A percentile compares a stretch with the other conserved stretches of the same genome.
Evolutionary conservation across 2,329 filamentous ascomycete species (phyloP).

Genomic region (Monascus ruber): DNA sequence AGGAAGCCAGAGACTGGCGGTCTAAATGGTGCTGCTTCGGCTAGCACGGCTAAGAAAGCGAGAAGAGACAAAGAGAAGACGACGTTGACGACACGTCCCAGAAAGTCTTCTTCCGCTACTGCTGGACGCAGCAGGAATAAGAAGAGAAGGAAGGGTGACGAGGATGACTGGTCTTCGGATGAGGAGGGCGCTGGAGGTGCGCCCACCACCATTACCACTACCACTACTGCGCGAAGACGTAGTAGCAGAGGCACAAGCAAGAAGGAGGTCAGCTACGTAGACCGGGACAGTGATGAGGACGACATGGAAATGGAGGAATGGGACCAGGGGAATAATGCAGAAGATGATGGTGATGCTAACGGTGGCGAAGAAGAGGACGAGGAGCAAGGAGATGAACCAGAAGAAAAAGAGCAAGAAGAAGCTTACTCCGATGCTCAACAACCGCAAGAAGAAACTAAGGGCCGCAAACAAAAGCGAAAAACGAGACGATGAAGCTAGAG

Average conservation of each 20-base stretch:
- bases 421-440: slow-evolving; percentile 7
- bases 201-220: background rate
- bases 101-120: slow-evolving; percentile 22
- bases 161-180: slow-evolving; percentile 31
- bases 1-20: slow-evolving; percentile 28
- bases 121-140: slow-evolving; percentile 20
- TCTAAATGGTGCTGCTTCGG: slow-evolving; percentile 10
- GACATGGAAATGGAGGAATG: slow-evolving; percentile 32
- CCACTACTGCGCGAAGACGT: slow-evolving; percentile 19
- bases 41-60: slow-evolving; percentile 17
- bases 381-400: slow-evolving; percentile 6
- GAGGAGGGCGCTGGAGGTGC: slow-evolving; percentile 29
- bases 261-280: slow-evolving; percentile 31
- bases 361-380: slow-evolving; percentile 7
- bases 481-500: background rate
- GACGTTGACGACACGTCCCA: slow-evolving; percentile 9
- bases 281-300: slow-evolving; percentile 34
- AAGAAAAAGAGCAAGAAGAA: slow-evolving; percentile 12
- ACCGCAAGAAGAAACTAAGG: slow-evolving; percentile 1
- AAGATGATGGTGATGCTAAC: slow-evolving; percentile 17
- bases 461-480: slow-evolving; percentile 4
- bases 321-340: slow-evolving; percentile 17
- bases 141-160: slow-evolving; percentile 23
- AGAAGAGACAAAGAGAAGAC: slow-evolving; percentile 21
- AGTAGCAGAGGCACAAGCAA: slow-evolving; percentile 27